Conservation (phyloP, 257 asterid genomes). For the Ballota nigra region DNA sequence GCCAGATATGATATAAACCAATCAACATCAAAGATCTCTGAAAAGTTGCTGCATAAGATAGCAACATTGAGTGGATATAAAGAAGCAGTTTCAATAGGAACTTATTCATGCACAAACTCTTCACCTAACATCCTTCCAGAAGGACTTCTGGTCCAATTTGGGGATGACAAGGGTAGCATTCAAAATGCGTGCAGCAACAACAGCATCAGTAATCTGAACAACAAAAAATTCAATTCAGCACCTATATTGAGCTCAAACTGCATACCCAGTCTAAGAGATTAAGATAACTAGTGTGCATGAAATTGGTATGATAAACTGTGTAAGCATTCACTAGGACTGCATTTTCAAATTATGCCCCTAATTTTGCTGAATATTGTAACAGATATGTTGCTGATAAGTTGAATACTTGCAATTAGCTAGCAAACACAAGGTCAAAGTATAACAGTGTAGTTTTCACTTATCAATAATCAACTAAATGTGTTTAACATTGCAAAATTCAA, state of each 20-base stretch:
- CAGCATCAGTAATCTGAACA: constrained; percentile 89
- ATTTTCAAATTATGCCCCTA: constrained; percentile 13
- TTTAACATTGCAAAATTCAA: not conserved
- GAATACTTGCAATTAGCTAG: not conserved
- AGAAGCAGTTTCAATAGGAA: constrained; percentile 6
- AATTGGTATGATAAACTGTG: not conserved
- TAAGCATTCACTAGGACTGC: not conserved
- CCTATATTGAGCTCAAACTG: constrained; percentile 5
- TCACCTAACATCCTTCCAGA: constrained; percentile 97
- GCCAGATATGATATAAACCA: constrained; percentile 73
- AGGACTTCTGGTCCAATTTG: constrained; percentile 81
- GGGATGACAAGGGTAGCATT: constrained; percentile 95
- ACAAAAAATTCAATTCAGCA: constrained; percentile 10
- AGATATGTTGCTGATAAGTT: not conserved
- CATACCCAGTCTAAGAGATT: not conserved
- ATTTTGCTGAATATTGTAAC: constrained; percentile 8
- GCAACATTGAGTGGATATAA: constrained; percentile 24
- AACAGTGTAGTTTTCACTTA: not conserved
- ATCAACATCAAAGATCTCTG: constrained; percentile 85
- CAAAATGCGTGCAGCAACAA: constrained; percentile 97
- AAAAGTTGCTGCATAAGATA: constrained; percentile 73
- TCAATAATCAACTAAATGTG: not conserved
- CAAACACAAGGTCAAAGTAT: constrained; percentile 1
- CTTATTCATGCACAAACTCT: constrained; percentile 9
- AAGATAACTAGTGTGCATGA: not conserved